These are phyloP conservation scores for Dactylis glomerata DNA, from an alignment of 176 grass and related monocot species.

Conservation along the genomic window DNA sequence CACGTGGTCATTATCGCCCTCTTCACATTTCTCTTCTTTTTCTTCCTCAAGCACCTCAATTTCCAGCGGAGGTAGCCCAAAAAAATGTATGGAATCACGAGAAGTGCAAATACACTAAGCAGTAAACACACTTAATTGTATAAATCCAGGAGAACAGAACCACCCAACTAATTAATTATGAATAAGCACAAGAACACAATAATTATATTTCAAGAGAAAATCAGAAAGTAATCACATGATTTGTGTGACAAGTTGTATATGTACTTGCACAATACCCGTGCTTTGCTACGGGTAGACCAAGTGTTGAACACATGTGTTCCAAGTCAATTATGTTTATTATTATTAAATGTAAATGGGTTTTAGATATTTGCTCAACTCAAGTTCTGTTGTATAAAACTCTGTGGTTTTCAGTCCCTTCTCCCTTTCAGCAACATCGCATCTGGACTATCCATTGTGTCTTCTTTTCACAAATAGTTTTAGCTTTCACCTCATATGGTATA, in stretches of 20 bases:
- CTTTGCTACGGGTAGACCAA: too few species aligned
- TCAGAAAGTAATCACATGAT: background rate
- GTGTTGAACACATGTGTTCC: too few species aligned
- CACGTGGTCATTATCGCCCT: slow-evolving; percentile 35
- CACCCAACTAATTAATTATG: background rate
- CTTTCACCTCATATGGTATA: too few species aligned
- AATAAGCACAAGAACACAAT: background rate
- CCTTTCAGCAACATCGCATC: too few species aligned
- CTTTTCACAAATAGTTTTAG: too few species aligned
- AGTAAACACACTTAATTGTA: background rate
- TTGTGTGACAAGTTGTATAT: background rate
- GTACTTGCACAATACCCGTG: too few species aligned
- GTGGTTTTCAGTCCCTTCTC: too few species aligned
- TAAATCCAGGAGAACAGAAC: background rate
- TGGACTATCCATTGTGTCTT: too few species aligned
- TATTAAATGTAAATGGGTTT: too few species aligned
- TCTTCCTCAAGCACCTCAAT: slow-evolving; percentile 51
- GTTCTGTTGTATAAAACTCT: too few species aligned
- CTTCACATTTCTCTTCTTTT: slow-evolving; percentile 43
- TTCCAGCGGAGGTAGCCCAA: slow-evolving; percentile 39
- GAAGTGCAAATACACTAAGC: background rate
- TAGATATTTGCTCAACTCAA: too few species aligned
- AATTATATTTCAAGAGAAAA: background rate
- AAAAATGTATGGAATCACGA: background rate
- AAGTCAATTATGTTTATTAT: too few species aligned